Base-by-base conservation (phyloP, 805 yeast genomes). In the Wickerhamiella alocasiicola region DNA sequence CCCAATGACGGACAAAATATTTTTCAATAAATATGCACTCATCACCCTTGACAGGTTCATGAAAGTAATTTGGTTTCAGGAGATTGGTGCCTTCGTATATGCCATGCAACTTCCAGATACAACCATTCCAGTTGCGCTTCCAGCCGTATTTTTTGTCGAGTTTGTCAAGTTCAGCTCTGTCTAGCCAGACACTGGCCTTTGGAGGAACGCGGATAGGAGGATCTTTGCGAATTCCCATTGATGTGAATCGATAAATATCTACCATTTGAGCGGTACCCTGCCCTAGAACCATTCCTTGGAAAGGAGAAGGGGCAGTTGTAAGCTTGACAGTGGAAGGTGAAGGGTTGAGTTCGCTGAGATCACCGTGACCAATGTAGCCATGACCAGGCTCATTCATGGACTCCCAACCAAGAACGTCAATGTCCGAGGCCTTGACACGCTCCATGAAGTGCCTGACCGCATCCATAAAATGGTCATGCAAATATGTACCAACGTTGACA, bases 281-380 rank as follows among this genome's bases (percentile, higher is more conserved):
- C 1, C 95, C 96, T 17, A 85, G 60, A 33, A 71, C 65, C 62
- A 88, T 64, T 2, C 80, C 62, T 59, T 88, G 81, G 47, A 76
- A 74, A 0, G 78, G 77, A 0, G 94, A 79, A 0, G 98, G 97
- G 0, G 85, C 74, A 1, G 88, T 76, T 2, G 87, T 88, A 2
- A 84, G 66, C 43, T 79, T 70, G 36, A 88, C 67, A 42, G 77
- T 77, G 7, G 45, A 40, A 4, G 41, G 43, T 34, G 40, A 33
- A 4, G 36, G 33, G 7, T 53, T 50, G 28, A 47, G 40, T 39
- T 36, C 34, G 39, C 35, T 64, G 23, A 87, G 58, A 53, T 81
- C 68, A 3, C 61, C 60, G 36, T 68, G 67, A 0, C 88, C 94
- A 39, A 79, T 68, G 43, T 76, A 68, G 0, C 96, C 95, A 37